Conservation (phyloP, 805 yeast genomes). For the Wickerhamiella hasegawae region DNA sequence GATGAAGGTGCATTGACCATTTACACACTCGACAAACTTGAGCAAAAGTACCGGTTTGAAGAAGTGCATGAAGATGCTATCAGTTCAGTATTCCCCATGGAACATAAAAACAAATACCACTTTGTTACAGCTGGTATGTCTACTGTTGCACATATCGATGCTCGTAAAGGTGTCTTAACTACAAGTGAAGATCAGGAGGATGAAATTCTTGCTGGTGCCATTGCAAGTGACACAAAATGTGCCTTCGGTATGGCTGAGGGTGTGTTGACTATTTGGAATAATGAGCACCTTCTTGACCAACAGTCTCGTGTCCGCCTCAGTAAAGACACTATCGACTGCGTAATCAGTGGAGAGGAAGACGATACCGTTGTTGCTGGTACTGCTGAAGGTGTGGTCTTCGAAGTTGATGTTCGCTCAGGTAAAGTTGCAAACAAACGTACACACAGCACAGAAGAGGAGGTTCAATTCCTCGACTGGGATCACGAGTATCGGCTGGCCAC, state of each 20-base stretch:
- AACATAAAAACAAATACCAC: slow-evolving; percentile 59
- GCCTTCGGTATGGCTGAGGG: slow-evolving; percentile 89
- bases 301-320: slow-evolving; percentile 55
- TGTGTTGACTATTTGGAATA: slow-evolving; percentile 75
- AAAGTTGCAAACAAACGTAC: slow-evolving; percentile 46
- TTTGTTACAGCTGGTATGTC: slow-evolving; percentile 72
- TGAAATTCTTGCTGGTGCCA: slow-evolving; percentile 64
- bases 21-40: slow-evolving; percentile 37
- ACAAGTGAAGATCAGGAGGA: slow-evolving; percentile 86
- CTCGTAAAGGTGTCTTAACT: slow-evolving; percentile 49
- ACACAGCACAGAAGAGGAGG: slow-evolving; percentile 55
- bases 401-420: slow-evolving; percentile 50
- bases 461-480: slow-evolving; percentile 62
- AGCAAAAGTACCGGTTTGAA: slow-evolving; percentile 32
- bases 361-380: slow-evolving; percentile 33
- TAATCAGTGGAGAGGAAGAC: slow-evolving; percentile 32
- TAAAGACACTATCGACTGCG: slow-evolving; percentile 50
- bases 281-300: slow-evolving; percentile 46
- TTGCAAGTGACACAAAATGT: slow-evolving; percentile 43
- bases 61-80: slow-evolving; percentile 52
- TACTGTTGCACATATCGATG: slow-evolving; percentile 61
- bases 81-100: slow-evolving; percentile 55
- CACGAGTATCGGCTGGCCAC: slow-evolving; percentile 61
- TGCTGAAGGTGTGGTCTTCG: slow-evolving; percentile 55
- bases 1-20: slow-evolving; percentile 58